Evolutionary conservation across 129 eudicot species (phyloP).

Genomic region (Artemisia argyi): DNA sequence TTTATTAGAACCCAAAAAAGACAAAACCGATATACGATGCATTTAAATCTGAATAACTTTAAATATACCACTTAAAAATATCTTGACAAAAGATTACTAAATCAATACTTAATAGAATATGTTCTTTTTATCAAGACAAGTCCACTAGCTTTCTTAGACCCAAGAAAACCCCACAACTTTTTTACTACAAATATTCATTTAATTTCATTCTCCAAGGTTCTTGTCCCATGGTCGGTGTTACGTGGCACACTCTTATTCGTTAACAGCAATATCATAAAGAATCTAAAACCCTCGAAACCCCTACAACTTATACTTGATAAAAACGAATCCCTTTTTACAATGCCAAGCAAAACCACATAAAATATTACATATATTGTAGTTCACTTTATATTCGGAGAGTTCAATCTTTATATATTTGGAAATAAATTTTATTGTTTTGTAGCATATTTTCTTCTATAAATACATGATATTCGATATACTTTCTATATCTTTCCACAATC

Average conservation of each 20-base stretch:
- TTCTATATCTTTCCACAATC: constrained; percentile 19
- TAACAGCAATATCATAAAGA: neutral
- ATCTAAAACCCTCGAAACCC: constrained; percentile 23
- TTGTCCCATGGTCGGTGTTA: constrained; percentile 40
- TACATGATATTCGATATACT: neutral
- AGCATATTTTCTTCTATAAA: constrained; percentile 8
- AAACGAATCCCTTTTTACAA: constrained; percentile 18
- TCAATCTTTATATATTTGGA: neutral
- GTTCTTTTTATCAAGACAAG: neutral
- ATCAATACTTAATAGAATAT: neutral
- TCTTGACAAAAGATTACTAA: neutral
- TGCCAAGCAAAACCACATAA: constrained; percentile 4
- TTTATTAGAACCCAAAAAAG: no score
- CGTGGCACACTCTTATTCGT: constrained; percentile 35
- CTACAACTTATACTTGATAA: constrained; percentile 24
- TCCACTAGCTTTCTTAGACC: constrained; percentile 8
- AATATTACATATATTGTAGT: neutral
- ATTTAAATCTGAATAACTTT: no score
- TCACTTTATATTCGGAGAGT: neutral
- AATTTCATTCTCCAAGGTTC: constrained; percentile 23
- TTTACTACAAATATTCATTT: constrained; percentile 3
- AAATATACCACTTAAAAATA: no score
- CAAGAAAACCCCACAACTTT: neutral
- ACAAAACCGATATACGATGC: no score
- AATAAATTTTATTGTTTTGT: neutral